Evolutionary conservation across 2,329 filamentous ascomycete species (phyloP).

Genomic region (Cryphonectria naterciae): DNA sequence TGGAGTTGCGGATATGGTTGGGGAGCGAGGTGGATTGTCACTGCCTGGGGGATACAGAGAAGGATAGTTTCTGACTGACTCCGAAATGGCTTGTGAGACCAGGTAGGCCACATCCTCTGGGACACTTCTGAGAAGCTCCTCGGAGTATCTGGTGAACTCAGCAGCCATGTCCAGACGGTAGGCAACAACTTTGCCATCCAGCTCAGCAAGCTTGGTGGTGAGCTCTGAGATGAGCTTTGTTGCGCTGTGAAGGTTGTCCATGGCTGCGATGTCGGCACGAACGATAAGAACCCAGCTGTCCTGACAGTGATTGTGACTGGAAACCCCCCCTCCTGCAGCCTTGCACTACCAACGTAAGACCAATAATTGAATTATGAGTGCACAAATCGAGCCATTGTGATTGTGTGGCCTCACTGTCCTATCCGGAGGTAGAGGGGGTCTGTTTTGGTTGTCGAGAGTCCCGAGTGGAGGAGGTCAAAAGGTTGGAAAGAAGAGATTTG

Average conservation of each 20-base stretch:
- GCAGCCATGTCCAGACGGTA: constrained; percentile 61
- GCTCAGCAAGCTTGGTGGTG: constrained; percentile 56
- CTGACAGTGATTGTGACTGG: neutral
- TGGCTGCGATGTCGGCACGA: constrained; percentile 36
- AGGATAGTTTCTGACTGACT: constrained; percentile 49
- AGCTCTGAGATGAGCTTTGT: constrained; percentile 56
- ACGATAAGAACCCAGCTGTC: constrained; percentile 21
- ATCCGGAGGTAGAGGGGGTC: neutral
- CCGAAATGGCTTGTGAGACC: constrained; percentile 52
- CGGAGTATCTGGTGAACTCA: constrained; percentile 61
- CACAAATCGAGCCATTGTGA: neutral
- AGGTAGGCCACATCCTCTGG: constrained; percentile 50
- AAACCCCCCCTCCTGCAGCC: neutral
- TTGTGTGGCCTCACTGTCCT: neutral
- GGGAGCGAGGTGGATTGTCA: constrained; percentile 10
- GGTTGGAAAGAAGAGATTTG: constrained; percentile 12
- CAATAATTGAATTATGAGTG: neutral
- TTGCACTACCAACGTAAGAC: neutral
- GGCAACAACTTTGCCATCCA: constrained; percentile 60
- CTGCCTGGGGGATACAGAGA: constrained; percentile 40
- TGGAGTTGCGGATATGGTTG: constrained; percentile 22
- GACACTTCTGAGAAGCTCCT: constrained; percentile 52
- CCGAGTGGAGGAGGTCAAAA: neutral
- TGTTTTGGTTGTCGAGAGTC: neutral
- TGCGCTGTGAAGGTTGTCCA: constrained; percentile 47